phyloP scores from a whole-genome alignment of 2,329 filamentous ascomycete species.

The Fusarium beomiforme region DNA sequence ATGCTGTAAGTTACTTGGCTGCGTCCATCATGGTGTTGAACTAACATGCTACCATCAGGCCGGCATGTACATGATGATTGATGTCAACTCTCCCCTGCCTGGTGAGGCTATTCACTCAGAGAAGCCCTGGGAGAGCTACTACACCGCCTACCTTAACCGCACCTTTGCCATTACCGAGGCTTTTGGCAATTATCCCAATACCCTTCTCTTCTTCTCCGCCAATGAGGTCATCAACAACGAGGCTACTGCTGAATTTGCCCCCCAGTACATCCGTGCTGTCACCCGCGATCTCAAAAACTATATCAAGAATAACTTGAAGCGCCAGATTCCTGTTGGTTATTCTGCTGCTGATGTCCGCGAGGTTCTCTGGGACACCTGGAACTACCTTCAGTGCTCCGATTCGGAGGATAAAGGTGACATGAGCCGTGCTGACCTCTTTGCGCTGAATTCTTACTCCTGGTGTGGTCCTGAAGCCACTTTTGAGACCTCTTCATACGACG shows the following conservation, averaged over 20 bases:
- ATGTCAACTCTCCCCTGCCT: slow-evolving; percentile 72
- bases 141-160: slow-evolving; percentile 69
- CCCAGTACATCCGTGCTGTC: slow-evolving; percentile 78
- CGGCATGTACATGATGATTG: slow-evolving; percentile 75
- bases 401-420: slow-evolving; percentile 64
- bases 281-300: slow-evolving; percentile 85
- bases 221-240: slow-evolving; percentile 81
- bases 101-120: slow-evolving; percentile 66
- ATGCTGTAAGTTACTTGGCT: slow-evolving; percentile 54
- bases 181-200: slow-evolving; percentile 74
- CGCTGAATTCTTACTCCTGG: slow-evolving; percentile 79
- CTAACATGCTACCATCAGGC: slow-evolving; percentile 50
- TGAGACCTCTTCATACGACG: slow-evolving; percentile 69
- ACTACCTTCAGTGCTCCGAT: slow-evolving; percentile 76
- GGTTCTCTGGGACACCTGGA: slow-evolving; percentile 78
- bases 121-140: slow-evolving; percentile 69
- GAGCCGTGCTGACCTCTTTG: slow-evolving; percentile 78
- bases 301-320: slow-evolving; percentile 75
- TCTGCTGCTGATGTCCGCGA: slow-evolving; percentile 81
- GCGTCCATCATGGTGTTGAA: not conserved
- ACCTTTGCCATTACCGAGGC: slow-evolving; percentile 74
- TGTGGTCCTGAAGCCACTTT: slow-evolving; percentile 71
- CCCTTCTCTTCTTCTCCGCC: slow-evolving; percentile 78
- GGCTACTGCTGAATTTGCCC: slow-evolving; percentile 66
- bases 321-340: slow-evolving; percentile 80